Conservation (phyloP, 768 basidiomycete species). For the Suillus subaureus region DNA sequence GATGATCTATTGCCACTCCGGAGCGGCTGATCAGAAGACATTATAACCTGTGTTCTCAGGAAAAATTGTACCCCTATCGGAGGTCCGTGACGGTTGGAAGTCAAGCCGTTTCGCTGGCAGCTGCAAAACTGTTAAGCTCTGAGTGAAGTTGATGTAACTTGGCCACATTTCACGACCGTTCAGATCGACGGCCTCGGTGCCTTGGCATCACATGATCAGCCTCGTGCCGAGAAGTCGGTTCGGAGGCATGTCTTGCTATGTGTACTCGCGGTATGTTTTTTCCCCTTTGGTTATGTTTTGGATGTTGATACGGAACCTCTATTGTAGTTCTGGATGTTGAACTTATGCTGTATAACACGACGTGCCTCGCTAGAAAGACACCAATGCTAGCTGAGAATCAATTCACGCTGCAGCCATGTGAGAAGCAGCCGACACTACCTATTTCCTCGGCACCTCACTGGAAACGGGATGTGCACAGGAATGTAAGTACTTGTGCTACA, state of each 20-base stretch:
- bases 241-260: neutral
- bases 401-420: neutral
- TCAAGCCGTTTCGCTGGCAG: neutral
- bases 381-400: neutral
- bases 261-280: neutral
- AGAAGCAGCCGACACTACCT: neutral
- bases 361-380: neutral
- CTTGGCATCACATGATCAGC: neutral
- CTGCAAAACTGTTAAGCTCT: neutral
- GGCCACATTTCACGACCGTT: neutral
- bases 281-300: neutral
- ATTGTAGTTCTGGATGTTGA: neutral
- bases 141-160: neutral
- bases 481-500: neutral
- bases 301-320: neutral
- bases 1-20: neutral
- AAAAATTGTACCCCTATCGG: neutral
- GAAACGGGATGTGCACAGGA: neutral
- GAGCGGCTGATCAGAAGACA: neutral
- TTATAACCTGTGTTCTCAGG: neutral
- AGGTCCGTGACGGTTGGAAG: neutral
- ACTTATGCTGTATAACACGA: neutral
- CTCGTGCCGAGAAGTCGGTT: neutral
- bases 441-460: neutral
- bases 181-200: neutral